These are phyloP conservation scores for Boletus vermiculosoides DNA, from an alignment of 768 basidiomycete species.

Conservation along the genomic window DNA sequence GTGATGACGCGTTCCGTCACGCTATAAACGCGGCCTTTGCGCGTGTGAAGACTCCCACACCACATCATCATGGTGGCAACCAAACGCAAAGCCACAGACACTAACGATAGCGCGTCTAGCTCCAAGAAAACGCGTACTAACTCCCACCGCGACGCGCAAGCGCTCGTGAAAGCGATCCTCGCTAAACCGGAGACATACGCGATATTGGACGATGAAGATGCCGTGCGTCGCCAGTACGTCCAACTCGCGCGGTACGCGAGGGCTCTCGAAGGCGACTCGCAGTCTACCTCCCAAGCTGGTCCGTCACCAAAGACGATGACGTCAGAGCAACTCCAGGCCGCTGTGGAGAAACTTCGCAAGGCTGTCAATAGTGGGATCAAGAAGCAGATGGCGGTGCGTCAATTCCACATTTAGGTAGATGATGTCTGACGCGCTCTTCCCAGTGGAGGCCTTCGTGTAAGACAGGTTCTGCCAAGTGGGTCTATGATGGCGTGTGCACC, in stretches of 20 bases:
- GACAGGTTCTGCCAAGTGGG: constrained; percentile 44
- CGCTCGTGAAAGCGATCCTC: constrained; percentile 40
- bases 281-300: constrained; percentile 14
- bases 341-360: constrained; percentile 44
- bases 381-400: constrained; percentile 46
- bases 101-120: constrained; percentile 10
- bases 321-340: constrained; percentile 38
- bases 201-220: constrained; percentile 36
- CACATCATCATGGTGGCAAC: constrained; percentile 10
- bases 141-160: constrained; percentile 32
- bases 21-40: constrained; percentile 4
- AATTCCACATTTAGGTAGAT: neutral
- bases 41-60: neutral
- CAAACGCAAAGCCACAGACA: constrained; percentile 40
- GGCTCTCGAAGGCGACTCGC: constrained; percentile 31
- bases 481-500: constrained; percentile 52
- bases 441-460: constrained; percentile 56
- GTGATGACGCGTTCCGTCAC: constrained; percentile 31
- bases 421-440: neutral
- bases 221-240: constrained; percentile 27
- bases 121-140: constrained; percentile 31
- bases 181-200: constrained; percentile 35
- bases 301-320: constrained; percentile 34
- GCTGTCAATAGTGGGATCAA: constrained; percentile 48
- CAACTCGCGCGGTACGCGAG: constrained; percentile 35